Base-by-base conservation (phyloP, 495 filamentous ascomycete species). In the Aspergillus affinis region DNA sequence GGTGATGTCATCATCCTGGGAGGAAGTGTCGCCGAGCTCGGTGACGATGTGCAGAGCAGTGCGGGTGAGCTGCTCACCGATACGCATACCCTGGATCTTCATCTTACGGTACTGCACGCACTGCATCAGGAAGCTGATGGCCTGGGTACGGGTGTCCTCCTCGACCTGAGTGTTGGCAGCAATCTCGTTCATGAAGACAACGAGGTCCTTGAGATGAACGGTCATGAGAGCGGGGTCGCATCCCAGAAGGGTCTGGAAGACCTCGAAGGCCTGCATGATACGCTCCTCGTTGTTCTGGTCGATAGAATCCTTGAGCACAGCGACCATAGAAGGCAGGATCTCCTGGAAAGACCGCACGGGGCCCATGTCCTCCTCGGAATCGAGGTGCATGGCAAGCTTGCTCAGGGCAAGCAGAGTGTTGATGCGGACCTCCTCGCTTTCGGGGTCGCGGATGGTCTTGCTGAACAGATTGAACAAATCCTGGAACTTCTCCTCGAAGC, bases 321-420 rank as follows among this genome's bases (percentile, higher is more conserved):
- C 82, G 41, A 98, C 92, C 92, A 98, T 96, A 61, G 85, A 68
- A 10, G 94, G 95, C 49, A 98, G 79, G 46, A 91, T 81, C 27
- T 84, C 79, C 74, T 92, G 89, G 70, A 98, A 87, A 26, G 83
- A 74, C 59, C 82, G 80, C 55, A 96, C 81, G 3, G 88, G 82
- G 64, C 88, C 77, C 54, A 81, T 79, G 61, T 96, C 87, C 67
- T 95, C 89, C 48, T 97, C 93, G 0, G 89, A 84, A 63, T 96
- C 90, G 46, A 98, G 80, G 63, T 94, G 79, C 80, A 96, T 89
- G 20, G 92, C 89, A 60, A 97, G 80, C 75, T 90, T 87, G 71
- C 93, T 90, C 59, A 97, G 83, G n/a, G 91, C 91, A 65, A 96
- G 83, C 75, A 98, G 88, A 26, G 93, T 96, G 77, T 97, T 98